phyloP scores from a whole-genome alignment of 2,329 filamentous ascomycete species.

The Alternaria atra region DNA sequence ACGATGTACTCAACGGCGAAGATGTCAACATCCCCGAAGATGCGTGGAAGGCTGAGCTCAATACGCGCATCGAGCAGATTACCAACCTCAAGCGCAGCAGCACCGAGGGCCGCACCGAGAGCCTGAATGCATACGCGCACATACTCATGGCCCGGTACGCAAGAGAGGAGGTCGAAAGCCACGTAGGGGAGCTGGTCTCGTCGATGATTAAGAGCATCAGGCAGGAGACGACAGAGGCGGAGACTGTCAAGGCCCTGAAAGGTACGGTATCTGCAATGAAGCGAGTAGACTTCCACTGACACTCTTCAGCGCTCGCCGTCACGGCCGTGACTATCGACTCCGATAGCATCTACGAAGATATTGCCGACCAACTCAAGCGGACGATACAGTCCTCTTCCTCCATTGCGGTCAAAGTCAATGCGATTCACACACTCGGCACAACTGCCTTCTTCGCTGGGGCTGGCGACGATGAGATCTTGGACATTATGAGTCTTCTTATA shows the following conservation, averaged over 20 bases:
- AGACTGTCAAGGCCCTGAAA: conserved; percentile 74
- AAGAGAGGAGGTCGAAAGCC: conserved; percentile 67
- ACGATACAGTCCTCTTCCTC: conserved; percentile 73
- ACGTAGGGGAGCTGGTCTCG: conserved; percentile 68
- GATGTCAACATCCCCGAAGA: conserved; percentile 60
- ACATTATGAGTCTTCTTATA: conserved; percentile 77
- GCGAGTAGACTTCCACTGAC: conserved; percentile 23
- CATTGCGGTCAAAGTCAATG: conserved; percentile 70
- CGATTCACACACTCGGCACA: conserved; percentile 78
- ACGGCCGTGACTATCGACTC: conserved; percentile 73
- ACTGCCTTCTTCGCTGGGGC: conserved; percentile 80
- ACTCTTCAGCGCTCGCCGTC: conserved; percentile 66
- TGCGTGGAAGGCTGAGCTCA: conserved; percentile 69
- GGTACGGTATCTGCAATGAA: conserved; percentile 44
- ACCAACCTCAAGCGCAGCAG: conserved; percentile 81
- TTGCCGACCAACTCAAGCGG: conserved; percentile 66
- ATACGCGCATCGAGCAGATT: conserved; percentile 74
- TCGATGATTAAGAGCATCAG: conserved; percentile 76
- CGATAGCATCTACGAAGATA: conserved; percentile 71
- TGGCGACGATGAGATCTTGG: conserved; percentile 70
- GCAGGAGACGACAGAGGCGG: conserved; percentile 71
- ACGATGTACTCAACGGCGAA: conserved; percentile 65
- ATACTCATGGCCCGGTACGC: conserved; percentile 75
- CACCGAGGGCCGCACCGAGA: conserved; percentile 72
- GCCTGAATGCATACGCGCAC: conserved; percentile 68